Conservation (phyloP, 345 rosid species). For the Lepidium didymum region DNA sequence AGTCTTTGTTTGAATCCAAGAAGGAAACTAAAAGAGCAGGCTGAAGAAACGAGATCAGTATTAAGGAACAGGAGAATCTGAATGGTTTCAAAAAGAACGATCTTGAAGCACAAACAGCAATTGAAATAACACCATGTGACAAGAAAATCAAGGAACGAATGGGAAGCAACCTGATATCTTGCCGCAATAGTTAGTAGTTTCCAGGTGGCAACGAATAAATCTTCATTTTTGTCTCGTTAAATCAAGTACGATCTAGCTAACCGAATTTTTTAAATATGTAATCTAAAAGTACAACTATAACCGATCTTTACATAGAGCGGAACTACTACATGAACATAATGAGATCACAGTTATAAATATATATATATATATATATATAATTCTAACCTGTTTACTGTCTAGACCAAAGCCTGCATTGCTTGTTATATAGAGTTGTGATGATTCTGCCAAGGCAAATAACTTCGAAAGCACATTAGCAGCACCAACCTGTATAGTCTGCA, state of each 20-base stretch:
- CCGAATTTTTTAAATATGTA: conserved; percentile 46
- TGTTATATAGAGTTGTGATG: conserved; percentile 41
- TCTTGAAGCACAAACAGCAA: not conserved
- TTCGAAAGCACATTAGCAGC: conserved; percentile 54
- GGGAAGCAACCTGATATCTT: conserved; percentile 53
- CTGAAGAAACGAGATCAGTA: conserved; percentile 37
- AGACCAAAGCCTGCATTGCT: conserved; percentile 55
- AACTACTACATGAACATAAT: not conserved
- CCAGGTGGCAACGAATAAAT: conserved; percentile 48
- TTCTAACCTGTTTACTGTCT: conserved; percentile 72
- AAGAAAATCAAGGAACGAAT: not conserved
- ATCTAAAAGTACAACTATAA: conserved; percentile 37
- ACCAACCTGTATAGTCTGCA: conserved; percentile 66
- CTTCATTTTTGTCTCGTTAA: conserved; percentile 45
- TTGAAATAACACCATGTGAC: not conserved
- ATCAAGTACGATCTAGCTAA: conserved; percentile 40
- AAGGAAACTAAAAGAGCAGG: conserved; percentile 74
- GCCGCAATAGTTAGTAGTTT: conserved; percentile 69
- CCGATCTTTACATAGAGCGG: conserved; percentile 20
- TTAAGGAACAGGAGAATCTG: not conserved
- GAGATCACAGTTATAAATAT: not conserved
- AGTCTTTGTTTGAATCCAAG: conserved; percentile 35
- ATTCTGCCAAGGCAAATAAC: conserved; percentile 47
- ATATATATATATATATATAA: not conserved
- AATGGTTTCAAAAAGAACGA: not conserved